Evolutionary conservation across 2,329 filamentous ascomycete species (phyloP).

Genomic region (Aspergillus nomiae): DNA sequence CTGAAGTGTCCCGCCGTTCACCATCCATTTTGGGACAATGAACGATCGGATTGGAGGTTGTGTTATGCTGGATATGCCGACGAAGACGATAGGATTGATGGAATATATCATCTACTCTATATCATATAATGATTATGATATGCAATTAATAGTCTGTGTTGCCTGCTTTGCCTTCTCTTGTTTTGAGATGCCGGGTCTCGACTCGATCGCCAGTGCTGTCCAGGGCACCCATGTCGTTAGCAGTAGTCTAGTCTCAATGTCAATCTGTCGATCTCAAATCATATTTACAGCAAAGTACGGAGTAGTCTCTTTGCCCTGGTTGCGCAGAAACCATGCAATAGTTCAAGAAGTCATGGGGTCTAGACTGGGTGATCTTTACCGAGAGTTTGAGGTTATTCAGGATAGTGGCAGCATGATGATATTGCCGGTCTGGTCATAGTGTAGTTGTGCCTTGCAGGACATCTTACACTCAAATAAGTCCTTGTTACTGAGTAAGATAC

Average conservation of each 20-base stretch:
- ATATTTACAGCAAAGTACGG: not conserved
- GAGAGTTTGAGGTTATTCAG: not conserved
- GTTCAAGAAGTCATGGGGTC: not conserved
- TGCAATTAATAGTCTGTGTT: not conserved
- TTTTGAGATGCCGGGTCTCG: not conserved
- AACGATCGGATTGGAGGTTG: constrained; percentile 40
- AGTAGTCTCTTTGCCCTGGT: not conserved
- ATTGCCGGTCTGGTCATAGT: not conserved
- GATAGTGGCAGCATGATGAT: not conserved
- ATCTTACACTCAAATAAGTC: not conserved
- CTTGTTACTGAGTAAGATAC: not conserved
- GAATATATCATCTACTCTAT: not conserved
- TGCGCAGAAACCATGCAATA: too few relatives aligned
- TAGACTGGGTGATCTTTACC: not conserved
- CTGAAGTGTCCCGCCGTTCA: constrained; percentile 40
- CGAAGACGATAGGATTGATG: not conserved
- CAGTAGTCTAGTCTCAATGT: not conserved
- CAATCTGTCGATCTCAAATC: not conserved
- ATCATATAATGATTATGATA: not conserved
- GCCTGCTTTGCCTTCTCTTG: not conserved
- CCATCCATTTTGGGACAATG: constrained; percentile 38
- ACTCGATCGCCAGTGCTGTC: not conserved
- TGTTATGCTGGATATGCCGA: constrained; percentile 15
- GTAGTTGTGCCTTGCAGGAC: not conserved
- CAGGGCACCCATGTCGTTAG: not conserved